These are phyloP conservation scores for Ananas comosus DNA, from an alignment of 176 grass and related monocot genomes.

Conservation along the genomic window DNA sequence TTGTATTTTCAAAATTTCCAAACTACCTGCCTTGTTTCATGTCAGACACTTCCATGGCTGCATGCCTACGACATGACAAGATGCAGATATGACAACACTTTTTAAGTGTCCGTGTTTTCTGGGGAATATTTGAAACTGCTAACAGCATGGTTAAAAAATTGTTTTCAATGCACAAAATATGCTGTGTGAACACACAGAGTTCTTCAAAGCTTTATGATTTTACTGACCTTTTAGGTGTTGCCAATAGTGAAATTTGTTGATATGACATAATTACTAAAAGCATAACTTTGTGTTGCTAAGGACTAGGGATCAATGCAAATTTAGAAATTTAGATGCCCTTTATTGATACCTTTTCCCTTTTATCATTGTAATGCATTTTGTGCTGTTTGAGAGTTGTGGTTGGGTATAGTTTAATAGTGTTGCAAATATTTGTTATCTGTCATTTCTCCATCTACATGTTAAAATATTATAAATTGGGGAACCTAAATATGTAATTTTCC, in stretches of 20 bases:
- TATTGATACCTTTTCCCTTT: no score
- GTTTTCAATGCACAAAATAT: not conserved
- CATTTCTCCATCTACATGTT: not conserved
- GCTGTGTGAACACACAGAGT: not conserved
- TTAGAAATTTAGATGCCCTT: no score
- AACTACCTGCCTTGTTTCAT: no score
- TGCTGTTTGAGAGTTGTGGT: no score
- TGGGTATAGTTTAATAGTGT: not conserved
- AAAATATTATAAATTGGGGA: not conserved
- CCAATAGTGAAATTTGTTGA: no score
- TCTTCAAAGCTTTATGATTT: not conserved
- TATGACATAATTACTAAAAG: no score
- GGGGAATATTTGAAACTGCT: not conserved
- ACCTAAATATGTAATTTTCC: not conserved
- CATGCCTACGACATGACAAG: no score
- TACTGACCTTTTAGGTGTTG: not conserved
- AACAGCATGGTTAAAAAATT: not conserved
- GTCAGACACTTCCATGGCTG: no score
- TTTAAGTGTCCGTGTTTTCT: not conserved
- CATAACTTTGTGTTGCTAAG: no score
- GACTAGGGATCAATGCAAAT: no score
- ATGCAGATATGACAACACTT: not conserved
- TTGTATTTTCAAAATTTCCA: no score
- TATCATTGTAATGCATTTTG: no score
- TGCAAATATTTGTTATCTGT: not conserved